Percentiles rank a stretch among this genome's conserved stretches.
Conservation (phyloP, 768 basidiomycete genomes). For the Calocybe indica region DNA sequence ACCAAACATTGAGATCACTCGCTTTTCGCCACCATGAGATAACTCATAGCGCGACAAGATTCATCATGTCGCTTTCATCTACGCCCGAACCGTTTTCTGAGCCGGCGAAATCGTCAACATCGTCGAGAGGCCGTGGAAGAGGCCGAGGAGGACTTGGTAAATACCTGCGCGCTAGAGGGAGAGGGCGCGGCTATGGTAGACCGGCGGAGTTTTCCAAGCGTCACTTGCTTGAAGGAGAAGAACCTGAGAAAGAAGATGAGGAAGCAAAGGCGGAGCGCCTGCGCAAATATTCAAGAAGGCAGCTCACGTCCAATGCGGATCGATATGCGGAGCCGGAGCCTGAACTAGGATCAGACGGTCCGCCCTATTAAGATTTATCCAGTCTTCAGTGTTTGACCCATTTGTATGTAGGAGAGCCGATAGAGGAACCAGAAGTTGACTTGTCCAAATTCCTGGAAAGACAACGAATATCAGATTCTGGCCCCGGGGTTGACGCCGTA, state of each 20-base stretch:
- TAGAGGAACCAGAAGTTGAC: slow-evolving; percentile 69
- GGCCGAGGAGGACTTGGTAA: slow-evolving; percentile 70
- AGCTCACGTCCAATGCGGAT: slow-evolving; percentile 66
- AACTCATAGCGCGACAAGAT: slow-evolving; percentile 9
- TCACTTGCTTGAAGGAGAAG: slow-evolving; percentile 57
- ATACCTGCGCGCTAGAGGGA: slow-evolving; percentile 65
- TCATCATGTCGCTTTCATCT: too few species aligned
- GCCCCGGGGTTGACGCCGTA: slow-evolving; percentile 13
- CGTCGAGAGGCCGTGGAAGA: slow-evolving; percentile 39
- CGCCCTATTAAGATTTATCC: slow-evolving; percentile 6
- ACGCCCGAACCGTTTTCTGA: slow-evolving; percentile 9
- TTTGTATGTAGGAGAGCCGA: slow-evolving; percentile 48
- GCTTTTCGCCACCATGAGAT: not conserved
- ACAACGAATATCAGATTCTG: slow-evolving; percentile 46
- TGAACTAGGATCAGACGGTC: slow-evolving; percentile 68
- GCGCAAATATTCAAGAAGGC: slow-evolving; percentile 48
- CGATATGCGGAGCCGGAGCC: slow-evolving; percentile 68
- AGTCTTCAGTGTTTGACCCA: not conserved
- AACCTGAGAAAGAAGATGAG: slow-evolving; percentile 37
- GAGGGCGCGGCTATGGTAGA: slow-evolving; percentile 53
- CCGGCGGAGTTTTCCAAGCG: slow-evolving; percentile 63
- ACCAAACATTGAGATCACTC: too few species aligned
- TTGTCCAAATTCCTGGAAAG: slow-evolving; percentile 59
- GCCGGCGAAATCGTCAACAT: slow-evolving; percentile 29
- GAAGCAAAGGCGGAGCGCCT: slow-evolving; percentile 45